phyloP scores from a whole-genome alignment of 2,329 filamentous ascomycete species.

The Colletotrichum navitas region DNA sequence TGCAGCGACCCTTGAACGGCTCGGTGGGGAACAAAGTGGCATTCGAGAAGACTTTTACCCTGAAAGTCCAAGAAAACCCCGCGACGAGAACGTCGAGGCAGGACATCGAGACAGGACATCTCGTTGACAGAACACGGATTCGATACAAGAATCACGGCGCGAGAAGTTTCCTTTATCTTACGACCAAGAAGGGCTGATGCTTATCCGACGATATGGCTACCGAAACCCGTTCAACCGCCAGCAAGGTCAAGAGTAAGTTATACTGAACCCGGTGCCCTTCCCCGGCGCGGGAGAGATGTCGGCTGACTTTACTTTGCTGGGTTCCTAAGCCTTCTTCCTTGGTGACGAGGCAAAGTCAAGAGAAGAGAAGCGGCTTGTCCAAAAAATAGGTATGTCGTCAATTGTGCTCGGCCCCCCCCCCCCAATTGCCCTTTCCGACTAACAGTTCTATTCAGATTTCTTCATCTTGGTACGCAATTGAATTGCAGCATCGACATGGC shows the following conservation, averaged over 20 bases:
- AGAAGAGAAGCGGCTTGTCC: slow-evolving; percentile 48
- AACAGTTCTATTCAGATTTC: slow-evolving; percentile 45
- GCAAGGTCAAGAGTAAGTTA: slow-evolving; percentile 25
- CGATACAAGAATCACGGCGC: too few species aligned
- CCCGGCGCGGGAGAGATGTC: rapidly evolving
- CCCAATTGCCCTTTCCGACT: rapidly evolving
- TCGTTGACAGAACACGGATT: neutral
- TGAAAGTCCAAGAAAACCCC: neutral
- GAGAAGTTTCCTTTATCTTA: neutral
- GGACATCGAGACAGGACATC: neutral
- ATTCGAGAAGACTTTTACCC: neutral
- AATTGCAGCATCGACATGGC: too few species aligned
- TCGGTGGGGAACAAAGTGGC: neutral
- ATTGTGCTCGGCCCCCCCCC: rapidly evolving
- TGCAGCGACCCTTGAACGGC: neutral
- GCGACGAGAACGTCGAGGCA: neutral
- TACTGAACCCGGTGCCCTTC: neutral
- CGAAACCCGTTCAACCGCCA: slow-evolving; percentile 2
- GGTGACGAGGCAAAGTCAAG: slow-evolving; percentile 36
- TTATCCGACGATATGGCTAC: slow-evolving; percentile 7
- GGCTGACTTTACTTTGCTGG: slow-evolving; percentile 13
- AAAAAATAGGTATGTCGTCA: slow-evolving; percentile 47
- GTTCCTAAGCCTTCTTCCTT: slow-evolving; percentile 39
- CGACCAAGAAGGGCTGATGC: neutral
- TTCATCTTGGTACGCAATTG: slow-evolving; percentile 47